Evolutionary conservation across 2,329 filamentous ascomycete genomes (phyloP).

Genomic region (Colletotrichum shisoi): DNA sequence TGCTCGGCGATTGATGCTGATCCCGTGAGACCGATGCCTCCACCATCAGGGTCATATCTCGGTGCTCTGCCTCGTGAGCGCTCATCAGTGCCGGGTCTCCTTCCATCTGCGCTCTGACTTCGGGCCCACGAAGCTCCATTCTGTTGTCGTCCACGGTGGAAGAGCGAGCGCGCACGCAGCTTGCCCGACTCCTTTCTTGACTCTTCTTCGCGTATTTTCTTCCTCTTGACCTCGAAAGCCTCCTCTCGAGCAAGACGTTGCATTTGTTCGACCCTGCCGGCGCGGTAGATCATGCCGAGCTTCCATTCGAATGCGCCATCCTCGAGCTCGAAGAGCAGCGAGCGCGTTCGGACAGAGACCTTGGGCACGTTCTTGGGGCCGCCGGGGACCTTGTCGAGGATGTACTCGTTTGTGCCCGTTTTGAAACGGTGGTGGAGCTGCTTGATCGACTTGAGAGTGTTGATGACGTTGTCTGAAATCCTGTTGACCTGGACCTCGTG

Average conservation of each 20-base stretch:
- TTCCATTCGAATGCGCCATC: constrained; percentile 99
- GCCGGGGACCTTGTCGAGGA: constrained; percentile 84
- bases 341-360: constrained; percentile 80
- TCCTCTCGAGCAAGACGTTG: constrained; percentile 90
- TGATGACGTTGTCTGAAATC: constrained; percentile 92
- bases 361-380: constrained; percentile 86
- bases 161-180: constrained; percentile 63
- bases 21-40: constrained; percentile 72
- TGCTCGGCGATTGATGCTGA: constrained; percentile 75
- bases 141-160: constrained; percentile 46
- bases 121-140: constrained; percentile 54
- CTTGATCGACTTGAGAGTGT: constrained; percentile 83
- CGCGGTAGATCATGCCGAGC: constrained; percentile 89
- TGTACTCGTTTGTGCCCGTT: constrained; percentile 86
- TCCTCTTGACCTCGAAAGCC: constrained; percentile 86
- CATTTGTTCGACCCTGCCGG: constrained; percentile 86
- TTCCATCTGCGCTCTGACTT: constrained; percentile 65
- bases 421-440: constrained; percentile 94
- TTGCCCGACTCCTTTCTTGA: constrained; percentile 62
- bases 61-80: constrained; percentile 57
- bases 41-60: constrained; percentile 82
- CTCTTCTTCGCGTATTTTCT: constrained; percentile 79
- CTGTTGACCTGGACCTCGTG: constrained; percentile 89
- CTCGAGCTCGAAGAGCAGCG: constrained; percentile 89
- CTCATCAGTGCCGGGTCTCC: constrained; percentile 47